Conservation (phyloP, 148 eudicot species). For the Camellia granthamiana region DNA sequence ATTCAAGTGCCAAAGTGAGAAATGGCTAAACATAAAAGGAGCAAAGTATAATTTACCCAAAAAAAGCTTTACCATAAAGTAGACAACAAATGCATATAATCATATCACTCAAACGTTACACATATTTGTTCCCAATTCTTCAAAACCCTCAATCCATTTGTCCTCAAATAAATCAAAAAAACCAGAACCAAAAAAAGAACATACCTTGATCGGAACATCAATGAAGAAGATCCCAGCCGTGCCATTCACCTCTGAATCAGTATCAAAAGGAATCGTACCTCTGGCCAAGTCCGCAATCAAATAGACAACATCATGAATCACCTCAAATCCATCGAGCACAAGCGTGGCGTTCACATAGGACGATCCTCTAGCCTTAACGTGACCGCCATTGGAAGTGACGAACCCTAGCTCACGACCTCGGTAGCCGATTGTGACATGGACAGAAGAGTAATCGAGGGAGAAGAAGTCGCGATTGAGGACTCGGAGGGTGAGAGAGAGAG, state of each 20-base stretch:
- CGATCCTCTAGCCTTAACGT: conserved; percentile 29
- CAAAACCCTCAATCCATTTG: not conserved
- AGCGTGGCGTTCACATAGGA: conserved; percentile 49
- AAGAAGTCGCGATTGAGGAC: conserved; percentile 46
- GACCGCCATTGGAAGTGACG: conserved; percentile 34
- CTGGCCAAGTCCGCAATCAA: conserved; percentile 50
- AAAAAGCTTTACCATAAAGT: not conserved
- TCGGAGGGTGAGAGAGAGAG: conserved; percentile 32
- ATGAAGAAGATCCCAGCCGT: conserved; percentile 30
- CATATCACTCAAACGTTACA: not conserved
- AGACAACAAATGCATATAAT: not conserved
- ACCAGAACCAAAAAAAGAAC: not conserved
- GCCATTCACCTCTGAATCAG: conserved; percentile 37
- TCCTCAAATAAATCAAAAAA: not conserved
- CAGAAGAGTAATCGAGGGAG: conserved; percentile 32
- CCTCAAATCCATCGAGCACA: conserved; percentile 36
- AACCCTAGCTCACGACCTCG: conserved; percentile 46
- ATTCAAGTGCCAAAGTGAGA: no score
- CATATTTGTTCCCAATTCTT: not conserved
- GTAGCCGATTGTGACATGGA: conserved; percentile 38
- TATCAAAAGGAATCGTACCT: conserved; percentile 54
- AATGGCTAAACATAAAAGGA: no score
- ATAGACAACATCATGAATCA: conserved; percentile 51
- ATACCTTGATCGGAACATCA: conserved; percentile 46
- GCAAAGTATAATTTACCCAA: no score